Base-by-base conservation (phyloP, 257 asterid genomes). In the Orobanche coerulescens region DNA sequence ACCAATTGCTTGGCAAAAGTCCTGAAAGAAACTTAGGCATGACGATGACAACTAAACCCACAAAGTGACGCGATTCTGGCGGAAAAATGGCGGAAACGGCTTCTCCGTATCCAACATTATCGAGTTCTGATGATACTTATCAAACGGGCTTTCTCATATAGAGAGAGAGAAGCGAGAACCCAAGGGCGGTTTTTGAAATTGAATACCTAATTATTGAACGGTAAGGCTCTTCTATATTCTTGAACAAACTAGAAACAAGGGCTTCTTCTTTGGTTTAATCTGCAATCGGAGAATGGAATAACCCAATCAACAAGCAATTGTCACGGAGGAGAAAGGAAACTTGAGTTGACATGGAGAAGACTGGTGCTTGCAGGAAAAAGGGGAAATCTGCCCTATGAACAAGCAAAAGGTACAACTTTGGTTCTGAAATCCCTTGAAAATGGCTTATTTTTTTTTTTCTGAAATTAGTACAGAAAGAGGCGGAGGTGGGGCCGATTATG, bases 251-350 rank as follows among this genome's bases (percentile, higher is more conserved):
- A 50, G 54, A 42, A 40, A 2, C 0, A 3, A 23, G 46, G 48
- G 48, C 22, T 44, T 61, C 24, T 6, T 28, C 44, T 26, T 71
- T 36, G 40, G 53, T 33, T 14, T 53, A 64, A 57, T 31, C 49
- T 50, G 43, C 39, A 65, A 72, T 58, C 44, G 22, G 73, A 65
- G 77, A 66, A 25, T 63, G 76, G 76, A 59, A 79, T 65, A 72
- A 75, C 71, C 76, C 78, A 75, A 77, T 79, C 72, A 71, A 66
- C 75, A 79, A 50, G 86, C 71, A 77, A 82, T 71, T 74, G 75
- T 63, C 71, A 55, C 39, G 62, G 70, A 62, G 63, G 64, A 30
- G 65, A 26, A 65, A 8, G 50, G 40, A 60, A 20, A 67, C 58
- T 47, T 48, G 69, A 78, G 71, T 67, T 61, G 76, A 65, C 72